These are phyloP conservation scores for Colletotrichum tropicicola DNA, from an alignment of 2,329 filamentous ascomycete species.

Conservation along the genomic window DNA sequence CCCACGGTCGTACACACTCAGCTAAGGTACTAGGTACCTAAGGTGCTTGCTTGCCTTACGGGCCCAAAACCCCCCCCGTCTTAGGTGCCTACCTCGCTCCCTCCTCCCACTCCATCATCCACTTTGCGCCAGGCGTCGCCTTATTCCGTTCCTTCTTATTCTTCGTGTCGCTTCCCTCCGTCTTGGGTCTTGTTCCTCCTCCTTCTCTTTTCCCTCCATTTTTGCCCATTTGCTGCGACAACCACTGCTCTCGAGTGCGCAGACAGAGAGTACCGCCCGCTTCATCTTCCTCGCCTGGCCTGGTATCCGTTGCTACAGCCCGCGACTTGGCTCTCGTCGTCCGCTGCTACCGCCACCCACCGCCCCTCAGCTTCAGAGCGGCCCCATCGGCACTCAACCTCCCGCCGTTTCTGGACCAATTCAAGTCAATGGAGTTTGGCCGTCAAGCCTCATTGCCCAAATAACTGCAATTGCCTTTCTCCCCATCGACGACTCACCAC, in stretches of 20 bases:
- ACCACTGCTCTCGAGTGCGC: not conserved
- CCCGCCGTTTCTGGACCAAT: not conserved
- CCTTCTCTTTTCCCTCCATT: not conserved
- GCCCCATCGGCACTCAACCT: constrained; percentile 1
- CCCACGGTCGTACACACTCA: too few species aligned
- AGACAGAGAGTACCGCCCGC: too few species aligned
- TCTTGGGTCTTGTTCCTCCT: not conserved
- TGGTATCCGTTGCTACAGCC: too few species aligned
- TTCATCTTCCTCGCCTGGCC: too few species aligned
- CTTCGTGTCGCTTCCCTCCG: not conserved
- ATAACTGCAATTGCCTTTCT: constrained; percentile 6
- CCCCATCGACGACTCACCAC: constrained; percentile 8
- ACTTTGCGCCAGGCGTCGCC: constrained; percentile 26
- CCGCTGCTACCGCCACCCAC: not conserved
- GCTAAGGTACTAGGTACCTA: not conserved
- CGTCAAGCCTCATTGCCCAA: not conserved
- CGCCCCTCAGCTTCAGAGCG: constrained; percentile 1
- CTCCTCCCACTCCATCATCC: constrained; percentile 23
- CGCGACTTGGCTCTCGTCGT: too few species aligned
- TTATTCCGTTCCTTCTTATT: constrained; percentile 16
- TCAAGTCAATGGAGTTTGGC: constrained; percentile 13
- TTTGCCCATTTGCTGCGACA: not conserved
- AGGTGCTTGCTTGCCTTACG: not conserved
- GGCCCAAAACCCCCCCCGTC: not conserved
- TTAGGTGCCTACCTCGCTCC: constrained; percentile 7